Conservation (phyloP, 169 alveolate species). For the Plasmodium cynomolgi region DNA sequence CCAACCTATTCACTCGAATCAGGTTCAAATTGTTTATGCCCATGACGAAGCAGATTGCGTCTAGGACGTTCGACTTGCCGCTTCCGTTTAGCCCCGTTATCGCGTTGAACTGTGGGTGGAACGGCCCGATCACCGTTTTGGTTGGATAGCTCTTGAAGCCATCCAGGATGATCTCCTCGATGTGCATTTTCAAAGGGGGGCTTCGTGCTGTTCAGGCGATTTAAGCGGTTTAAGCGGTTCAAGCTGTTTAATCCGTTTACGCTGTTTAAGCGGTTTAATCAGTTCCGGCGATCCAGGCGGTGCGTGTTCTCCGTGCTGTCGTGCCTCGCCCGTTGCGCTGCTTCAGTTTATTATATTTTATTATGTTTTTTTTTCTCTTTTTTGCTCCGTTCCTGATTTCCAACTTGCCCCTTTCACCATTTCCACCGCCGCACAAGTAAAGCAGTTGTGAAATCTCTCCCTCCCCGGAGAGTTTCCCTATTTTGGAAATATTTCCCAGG, state of each 20-base stretch:
- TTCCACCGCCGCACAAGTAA: not conserved
- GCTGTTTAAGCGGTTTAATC: no score
- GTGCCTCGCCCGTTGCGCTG: not conserved
- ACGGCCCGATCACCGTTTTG: slow-evolving; percentile 92
- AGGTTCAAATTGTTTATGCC: slow-evolving; percentile 92
- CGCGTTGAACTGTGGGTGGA: slow-evolving; percentile 98
- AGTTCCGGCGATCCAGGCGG: not conserved
- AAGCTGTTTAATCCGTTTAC: no score
- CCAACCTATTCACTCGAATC: slow-evolving; percentile 94
- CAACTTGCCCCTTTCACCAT: not conserved
- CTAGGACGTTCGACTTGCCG: slow-evolving; percentile 99
- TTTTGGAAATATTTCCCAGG: not conserved
- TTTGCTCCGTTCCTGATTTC: not conserved
- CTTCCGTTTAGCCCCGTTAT: slow-evolving; percentile 99
- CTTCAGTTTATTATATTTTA: not conserved
- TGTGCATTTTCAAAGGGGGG: slow-evolving; percentile 89
- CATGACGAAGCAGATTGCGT: slow-evolving; percentile 97
- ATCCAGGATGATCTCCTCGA: slow-evolving; percentile 95
- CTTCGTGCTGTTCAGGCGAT: not conserved
- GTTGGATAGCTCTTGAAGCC: slow-evolving; percentile 97
- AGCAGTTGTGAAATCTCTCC: not conserved
- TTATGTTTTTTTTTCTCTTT: not conserved
- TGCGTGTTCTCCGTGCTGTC: not conserved
- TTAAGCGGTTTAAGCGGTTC: no score
- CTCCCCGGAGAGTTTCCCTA: not conserved